Conservation (phyloP, 768 basidiomycete genomes). For the Termitomyces sp. region DNA sequence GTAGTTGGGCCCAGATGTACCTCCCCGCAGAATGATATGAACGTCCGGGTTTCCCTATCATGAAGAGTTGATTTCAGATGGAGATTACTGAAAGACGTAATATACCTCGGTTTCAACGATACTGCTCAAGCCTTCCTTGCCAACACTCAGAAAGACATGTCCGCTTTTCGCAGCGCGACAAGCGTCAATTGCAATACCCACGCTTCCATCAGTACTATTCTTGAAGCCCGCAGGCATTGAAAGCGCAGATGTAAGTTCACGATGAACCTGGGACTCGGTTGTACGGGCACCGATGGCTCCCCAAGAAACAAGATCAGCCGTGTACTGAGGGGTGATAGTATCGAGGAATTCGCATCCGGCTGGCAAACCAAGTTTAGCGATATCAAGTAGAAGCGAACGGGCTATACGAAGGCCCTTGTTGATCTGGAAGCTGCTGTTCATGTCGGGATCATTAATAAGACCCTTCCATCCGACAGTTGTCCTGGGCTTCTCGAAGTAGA, state of each 20-base stretch:
- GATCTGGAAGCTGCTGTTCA: constrained; percentile 91
- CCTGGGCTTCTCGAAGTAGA: constrained; percentile 96
- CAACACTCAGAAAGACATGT: constrained; percentile 95
- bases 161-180: constrained; percentile 87
- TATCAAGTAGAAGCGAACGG: constrained; percentile 78
- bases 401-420: constrained; percentile 93
- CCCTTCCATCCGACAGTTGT: constrained; percentile 99
- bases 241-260: constrained; percentile 81
- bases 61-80: constrained; percentile 1
- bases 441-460: constrained; percentile 94
- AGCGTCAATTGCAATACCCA: constrained; percentile 90
- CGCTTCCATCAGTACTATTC: constrained; percentile 93
- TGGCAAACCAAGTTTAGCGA: constrained; percentile 87
- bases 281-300: constrained; percentile 94
- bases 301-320: constrained; percentile 86
- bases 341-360: constrained; percentile 95
- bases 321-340: constrained; percentile 70
- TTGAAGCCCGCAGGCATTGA: constrained; percentile 98
- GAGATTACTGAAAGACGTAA: constrained; percentile 2
- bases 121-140: constrained; percentile 91
- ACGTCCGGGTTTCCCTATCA: constrained; percentile 82
- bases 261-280: constrained; percentile 90
- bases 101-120: constrained; percentile 89
- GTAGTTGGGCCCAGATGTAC: constrained; percentile 87
- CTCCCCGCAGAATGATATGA: constrained; percentile 93